phyloP scores from a whole-genome alignment of 768 basidiomycete genomes.

The Sporobolomyces pararoseus region DNA sequence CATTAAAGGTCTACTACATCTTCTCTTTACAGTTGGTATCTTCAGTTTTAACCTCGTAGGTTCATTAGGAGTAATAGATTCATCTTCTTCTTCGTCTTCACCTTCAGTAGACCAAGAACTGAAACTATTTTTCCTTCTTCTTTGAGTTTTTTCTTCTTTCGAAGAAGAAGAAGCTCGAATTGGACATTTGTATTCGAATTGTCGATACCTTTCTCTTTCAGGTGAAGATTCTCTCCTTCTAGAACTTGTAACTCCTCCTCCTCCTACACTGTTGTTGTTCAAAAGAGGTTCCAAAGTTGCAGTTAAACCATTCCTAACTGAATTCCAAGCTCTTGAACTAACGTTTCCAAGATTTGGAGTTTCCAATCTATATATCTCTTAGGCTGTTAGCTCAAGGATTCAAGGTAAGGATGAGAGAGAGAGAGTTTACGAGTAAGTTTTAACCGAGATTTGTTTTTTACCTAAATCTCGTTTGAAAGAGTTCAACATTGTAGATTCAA shows the following conservation, averaged over 20 bases:
- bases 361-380: conserved; percentile 2
- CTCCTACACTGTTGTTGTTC: too few relatives aligned
- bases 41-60: neutral
- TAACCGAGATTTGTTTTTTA: conserved; percentile 8
- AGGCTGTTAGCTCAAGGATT: neutral
- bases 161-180: too few relatives aligned
- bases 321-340: conserved; percentile 15
- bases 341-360: conserved; percentile 7
- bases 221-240: neutral
- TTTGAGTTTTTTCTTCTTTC: neutral
- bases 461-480: conserved; percentile 2
- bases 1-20: neutral
- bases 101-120: neutral
- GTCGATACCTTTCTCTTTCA: neutral
- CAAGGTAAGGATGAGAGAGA: neutral
- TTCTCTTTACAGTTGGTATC: conserved; percentile 5
- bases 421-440: conserved; percentile 17
- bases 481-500: conserved; percentile 1
- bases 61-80: neutral
- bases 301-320: conserved; percentile 8
- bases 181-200: neutral
- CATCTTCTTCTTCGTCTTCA: neutral
- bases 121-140: neutral
- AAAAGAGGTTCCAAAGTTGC: conserved; percentile 24
- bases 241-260: neutral